Evolutionary conservation across 129 eudicot genomes (phyloP), one percentile per base, ranked within the genome.

Genomic region (Rutidosis leptorrhynchoides): DNA sequence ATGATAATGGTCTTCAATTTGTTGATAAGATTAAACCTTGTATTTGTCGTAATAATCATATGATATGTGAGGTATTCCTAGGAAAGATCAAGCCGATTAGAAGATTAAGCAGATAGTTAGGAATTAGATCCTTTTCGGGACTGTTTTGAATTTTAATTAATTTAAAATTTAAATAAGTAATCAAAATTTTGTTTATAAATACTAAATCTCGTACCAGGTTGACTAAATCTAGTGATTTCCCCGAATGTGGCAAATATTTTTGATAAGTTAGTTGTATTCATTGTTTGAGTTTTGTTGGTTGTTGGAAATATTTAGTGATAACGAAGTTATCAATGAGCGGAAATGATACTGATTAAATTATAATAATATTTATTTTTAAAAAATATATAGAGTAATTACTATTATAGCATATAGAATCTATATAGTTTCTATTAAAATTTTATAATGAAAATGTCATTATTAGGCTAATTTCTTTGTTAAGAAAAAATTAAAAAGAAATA

Each of bases 251-350:
- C 40, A 32, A 25, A 24, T 65, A 65, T 65, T 26, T 19, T 48
- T 29, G 37, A 65, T 45, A 2, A 65, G 27, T 65, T 65, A 7
- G 58, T 26, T 65, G 58, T 26, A 27, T 65, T 46, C 35, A 27
- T n/a, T 27, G 70, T 65, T 65, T 48, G 70, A 65, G 26, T 65
- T 65, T n/a, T 19, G 20, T 46, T 27, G 9, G 12, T 27, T 65
- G 58, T 64, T 43, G 56, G 56, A 43, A 42, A 25, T 2, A 22
- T 42, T 64, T 22, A 29, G 6, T 40, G 29, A 63, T 40, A 23
- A 20, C 21, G 5, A 22, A 40, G 52, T 24, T 22, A 37, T 20
- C 32, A 6, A 24, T 35, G 30, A 64, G 21, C 6, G 2, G 32
- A 63, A 21, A 37, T 49, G 17, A 49, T 3, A 49, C 24, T 40